A percentile compares a stretch with the other conserved stretches of the same genome.
These are phyloP conservation scores for Peronospora belbahrii DNA, from an alignment of 352 stramenopile species.

Conservation along the genomic window DNA sequence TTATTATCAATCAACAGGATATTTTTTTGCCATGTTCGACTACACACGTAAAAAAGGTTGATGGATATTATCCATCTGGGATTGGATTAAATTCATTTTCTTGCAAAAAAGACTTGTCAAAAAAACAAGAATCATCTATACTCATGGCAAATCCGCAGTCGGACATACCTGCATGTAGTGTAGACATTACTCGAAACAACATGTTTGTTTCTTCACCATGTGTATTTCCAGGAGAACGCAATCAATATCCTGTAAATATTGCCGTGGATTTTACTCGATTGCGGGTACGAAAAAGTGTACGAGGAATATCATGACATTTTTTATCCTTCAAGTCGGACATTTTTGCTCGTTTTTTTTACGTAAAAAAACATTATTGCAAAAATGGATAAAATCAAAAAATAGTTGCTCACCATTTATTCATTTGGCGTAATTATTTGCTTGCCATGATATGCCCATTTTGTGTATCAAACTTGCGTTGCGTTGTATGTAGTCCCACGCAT, in stretches of 20 bases:
- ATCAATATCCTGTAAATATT: slow-evolving; percentile 52
- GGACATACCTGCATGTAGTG: not conserved
- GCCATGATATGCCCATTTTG: too few species aligned
- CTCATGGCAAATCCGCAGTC: slow-evolving; percentile 24
- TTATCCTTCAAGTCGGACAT: not conserved
- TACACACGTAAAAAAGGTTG: too few species aligned
- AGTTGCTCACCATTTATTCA: not conserved
- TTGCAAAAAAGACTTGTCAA: too few species aligned
- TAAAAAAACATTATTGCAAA: slow-evolving; percentile 1
- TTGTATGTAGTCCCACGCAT: slow-evolving; percentile 32
- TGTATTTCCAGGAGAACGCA: slow-evolving; percentile 23
- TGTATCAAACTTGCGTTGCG: too few species aligned
- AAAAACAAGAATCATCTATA: too few species aligned
- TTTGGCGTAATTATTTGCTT: not conserved
- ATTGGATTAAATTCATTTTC: too few species aligned
- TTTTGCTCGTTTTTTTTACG: not conserved
- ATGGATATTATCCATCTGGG: too few species aligned
- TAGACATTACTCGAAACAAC: not conserved
- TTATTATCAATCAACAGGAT: too few species aligned
- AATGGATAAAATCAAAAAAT: not conserved
- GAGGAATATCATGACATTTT: not conserved
- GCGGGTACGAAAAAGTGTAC: slow-evolving; percentile 29
- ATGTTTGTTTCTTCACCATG: slow-evolving; percentile 2
- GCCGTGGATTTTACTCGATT: slow-evolving; percentile 67
- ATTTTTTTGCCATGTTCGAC: too few species aligned